Evolutionary conservation across 176 grass and related monocot species (phyloP), one percentile per base, ranked within the genome.

Genomic region (Tuctoria greenei): DNA sequence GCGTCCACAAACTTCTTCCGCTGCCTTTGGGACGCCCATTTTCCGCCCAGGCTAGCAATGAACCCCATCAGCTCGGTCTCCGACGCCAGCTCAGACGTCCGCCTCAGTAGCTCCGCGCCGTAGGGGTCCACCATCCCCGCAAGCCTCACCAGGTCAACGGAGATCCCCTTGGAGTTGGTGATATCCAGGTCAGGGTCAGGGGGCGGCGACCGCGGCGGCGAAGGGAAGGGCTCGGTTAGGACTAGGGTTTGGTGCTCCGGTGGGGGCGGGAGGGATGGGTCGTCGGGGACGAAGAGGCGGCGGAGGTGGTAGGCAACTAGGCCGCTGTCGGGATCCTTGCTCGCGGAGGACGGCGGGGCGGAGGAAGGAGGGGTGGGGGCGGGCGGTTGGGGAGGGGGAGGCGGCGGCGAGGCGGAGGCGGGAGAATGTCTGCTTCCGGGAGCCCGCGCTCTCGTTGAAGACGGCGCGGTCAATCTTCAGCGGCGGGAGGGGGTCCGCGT

Each of bases 371-470:
- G 45, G 58, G 81, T 4, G 45, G 61, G 61, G 69, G 35, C 57
- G 51, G 80, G 66, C 56, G 31, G 79, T 26, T 27, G 81, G 23
- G 65, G 71, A 38, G 17, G 82, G 31, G 25, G 74, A 28, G 64
- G 85, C 75, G 26, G 89, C 49, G 61, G 37, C 82, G 63, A 95
- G 74, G 85, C 89, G 91, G 82, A 42, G 85, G 64, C 87, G 95
- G 18, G 87, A 90, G 69, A 92, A 95, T 83, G 92, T 95, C 72
- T 99, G 92, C 81, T 90, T 95, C 40, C 92, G 92, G 65, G 89
- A 94, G 0, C 95, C 95, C 11, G 91, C 95, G 82, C 95, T 98
- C 89, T 98, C 95, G 65, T 98, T 98, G 84, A 98, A 95, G 16
- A 90, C 81, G 8, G 87, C 86, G 49, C 82, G 89, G 83, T 95